Evolutionary conservation across 23 red algal species (phyloP).

Genomic region (Gracilariopsis chorda): DNA sequence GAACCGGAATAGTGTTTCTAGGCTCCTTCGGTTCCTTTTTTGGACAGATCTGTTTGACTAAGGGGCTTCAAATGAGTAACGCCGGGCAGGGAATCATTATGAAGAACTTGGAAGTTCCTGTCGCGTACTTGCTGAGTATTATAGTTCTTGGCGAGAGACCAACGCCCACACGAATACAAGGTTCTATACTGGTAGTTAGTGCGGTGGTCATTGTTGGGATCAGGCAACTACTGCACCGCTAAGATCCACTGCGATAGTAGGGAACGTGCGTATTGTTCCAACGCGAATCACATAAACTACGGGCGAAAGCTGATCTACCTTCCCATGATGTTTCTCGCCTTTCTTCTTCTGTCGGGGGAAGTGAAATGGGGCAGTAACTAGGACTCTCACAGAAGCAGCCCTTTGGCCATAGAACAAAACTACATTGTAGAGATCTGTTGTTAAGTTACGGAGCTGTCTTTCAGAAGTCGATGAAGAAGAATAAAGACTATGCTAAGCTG

Average conservation of each 20-base stretch:
- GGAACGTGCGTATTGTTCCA: not conserved
- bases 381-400: too few species aligned
- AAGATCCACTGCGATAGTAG: too few species aligned
- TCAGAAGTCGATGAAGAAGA: too few species aligned
- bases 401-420: too few species aligned
- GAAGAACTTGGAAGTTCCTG: constrained; percentile 49
- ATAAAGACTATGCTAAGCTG: too few species aligned
- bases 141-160: constrained; percentile 33
- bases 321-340: too few species aligned
- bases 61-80: constrained; percentile 15
- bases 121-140: constrained; percentile 9
- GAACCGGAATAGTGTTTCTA: not conserved
- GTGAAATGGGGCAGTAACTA: too few species aligned
- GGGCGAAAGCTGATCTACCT: too few species aligned
- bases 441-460: too few species aligned
- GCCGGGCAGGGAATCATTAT: constrained; percentile 20
- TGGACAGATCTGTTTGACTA: constrained; percentile 32
- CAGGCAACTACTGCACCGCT: not conserved
- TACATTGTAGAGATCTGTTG: too few species aligned
- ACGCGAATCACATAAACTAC: too few species aligned
- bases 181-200: not conserved
- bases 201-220: not conserved
- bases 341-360: too few species aligned
- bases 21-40: constrained; percentile 22
- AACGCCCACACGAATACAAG: not conserved